Percentiles rank a stretch among this genome's conserved stretches.
phyloP scores from a whole-genome alignment of 169 alveolate species.

The Plasmodium gonderi region DNA sequence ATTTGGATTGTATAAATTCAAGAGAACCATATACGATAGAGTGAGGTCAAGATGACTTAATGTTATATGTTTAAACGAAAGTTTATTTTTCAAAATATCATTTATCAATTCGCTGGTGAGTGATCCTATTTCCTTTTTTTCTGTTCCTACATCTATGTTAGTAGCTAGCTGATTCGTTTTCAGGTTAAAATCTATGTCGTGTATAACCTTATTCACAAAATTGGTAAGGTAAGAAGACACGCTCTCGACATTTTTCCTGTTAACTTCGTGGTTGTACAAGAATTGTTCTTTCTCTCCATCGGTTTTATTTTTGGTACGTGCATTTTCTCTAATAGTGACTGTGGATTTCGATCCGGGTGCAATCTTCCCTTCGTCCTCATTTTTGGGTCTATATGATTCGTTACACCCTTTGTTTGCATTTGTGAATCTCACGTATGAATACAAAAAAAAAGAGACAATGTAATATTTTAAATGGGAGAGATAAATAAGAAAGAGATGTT shows the following conservation, averaged over 20 bases:
- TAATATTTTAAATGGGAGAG: conserved; percentile 54
- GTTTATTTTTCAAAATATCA: conserved; percentile 20
- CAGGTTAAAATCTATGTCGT: not conserved
- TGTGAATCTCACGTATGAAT: conserved; percentile 33
- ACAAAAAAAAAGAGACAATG: conserved; percentile 47
- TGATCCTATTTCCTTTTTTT: not conserved
- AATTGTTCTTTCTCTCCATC: not conserved
- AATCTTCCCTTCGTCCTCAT: not conserved
- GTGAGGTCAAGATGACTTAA: conserved; percentile 18
- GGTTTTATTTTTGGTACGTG: not conserved
- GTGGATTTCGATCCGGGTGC: not conserved
- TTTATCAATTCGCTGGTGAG: conserved; percentile 8
- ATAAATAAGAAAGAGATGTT: conserved; percentile 32
- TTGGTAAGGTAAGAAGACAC: conserved; percentile 4
- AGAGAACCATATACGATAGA: conserved; percentile 31
- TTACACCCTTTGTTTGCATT: not conserved
- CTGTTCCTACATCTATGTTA: not conserved
- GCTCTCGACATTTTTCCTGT: conserved; percentile 1
- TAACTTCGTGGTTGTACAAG: conserved; percentile 29
- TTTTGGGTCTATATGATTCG: not conserved
- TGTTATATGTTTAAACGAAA: conserved; percentile 20
- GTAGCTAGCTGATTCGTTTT: not conserved
- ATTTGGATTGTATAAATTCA: conserved; percentile 8
- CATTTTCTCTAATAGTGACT: not conserved
- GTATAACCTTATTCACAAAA: conserved; percentile 11